phyloP scores from a whole-genome alignment of 306 rosid species.

The Vigna nakashimae region DNA sequence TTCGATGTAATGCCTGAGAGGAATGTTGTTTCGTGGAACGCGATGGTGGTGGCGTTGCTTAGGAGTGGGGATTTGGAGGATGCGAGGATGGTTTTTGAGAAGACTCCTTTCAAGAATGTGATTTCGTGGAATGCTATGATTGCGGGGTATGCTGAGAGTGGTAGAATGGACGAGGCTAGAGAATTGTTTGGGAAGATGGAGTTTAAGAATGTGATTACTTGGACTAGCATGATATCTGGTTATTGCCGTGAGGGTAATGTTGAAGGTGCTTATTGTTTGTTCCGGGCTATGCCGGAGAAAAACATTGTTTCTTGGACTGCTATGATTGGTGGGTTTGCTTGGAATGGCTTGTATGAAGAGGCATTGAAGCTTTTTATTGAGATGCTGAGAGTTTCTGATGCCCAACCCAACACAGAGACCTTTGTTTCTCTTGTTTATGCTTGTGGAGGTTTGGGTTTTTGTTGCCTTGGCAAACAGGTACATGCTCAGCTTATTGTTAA shows the following conservation, averaged over 20 bases:
- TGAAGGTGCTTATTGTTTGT: constrained; percentile 61
- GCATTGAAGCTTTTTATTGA: constrained; percentile 67
- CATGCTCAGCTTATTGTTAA: constrained; percentile 67
- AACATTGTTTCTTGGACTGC: constrained; percentile 87
- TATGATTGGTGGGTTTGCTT: constrained; percentile 77
- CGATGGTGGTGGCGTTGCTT: constrained; percentile 63
- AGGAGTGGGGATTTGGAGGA: constrained; percentile 64
- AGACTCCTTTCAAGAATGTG: constrained; percentile 50
- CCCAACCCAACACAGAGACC: constrained; percentile 64
- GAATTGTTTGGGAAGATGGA: constrained; percentile 64
- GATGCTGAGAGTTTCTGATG: constrained; percentile 42
- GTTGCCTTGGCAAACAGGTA: constrained; percentile 68
- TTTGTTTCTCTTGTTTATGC: constrained; percentile 81
- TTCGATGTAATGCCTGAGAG: constrained; percentile 77
- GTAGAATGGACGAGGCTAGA: constrained; percentile 71
- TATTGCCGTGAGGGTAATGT: constrained; percentile 67
- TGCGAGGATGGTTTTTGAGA: constrained; percentile 62
- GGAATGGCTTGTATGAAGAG: constrained; percentile 68
- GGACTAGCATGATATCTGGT: constrained; percentile 84
- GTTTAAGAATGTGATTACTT: constrained; percentile 65
- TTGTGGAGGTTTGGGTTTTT: constrained; percentile 62
- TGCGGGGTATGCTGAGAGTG: constrained; percentile 60
- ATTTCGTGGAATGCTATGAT: constrained; percentile 77
- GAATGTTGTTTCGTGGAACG: constrained; percentile 77
- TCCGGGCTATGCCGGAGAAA: constrained; percentile 63